phyloP scores from a whole-genome alignment of 441 rosid species.

The Capsella rubella region DNA sequence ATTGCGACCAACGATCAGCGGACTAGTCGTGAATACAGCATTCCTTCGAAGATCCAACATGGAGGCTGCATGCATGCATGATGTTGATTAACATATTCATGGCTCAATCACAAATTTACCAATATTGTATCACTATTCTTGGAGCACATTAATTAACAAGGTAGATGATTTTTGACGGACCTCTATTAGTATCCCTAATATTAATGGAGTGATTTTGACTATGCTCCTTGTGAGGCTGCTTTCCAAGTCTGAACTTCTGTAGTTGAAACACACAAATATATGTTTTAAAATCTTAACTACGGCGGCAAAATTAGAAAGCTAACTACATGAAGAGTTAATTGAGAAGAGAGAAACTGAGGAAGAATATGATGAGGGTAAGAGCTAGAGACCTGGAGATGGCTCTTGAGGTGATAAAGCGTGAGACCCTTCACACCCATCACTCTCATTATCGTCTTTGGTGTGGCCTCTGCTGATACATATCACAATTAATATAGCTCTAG shows the following conservation, averaged over 20 bases:
- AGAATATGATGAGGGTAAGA: slow-evolving; percentile 7
- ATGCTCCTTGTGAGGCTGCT: slow-evolving; percentile 97
- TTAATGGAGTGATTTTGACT: slow-evolving; percentile 72
- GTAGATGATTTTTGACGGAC: slow-evolving; percentile 13
- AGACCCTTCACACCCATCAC: slow-evolving; percentile 99
- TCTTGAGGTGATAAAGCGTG: slow-evolving; percentile 99
- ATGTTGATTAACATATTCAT: slow-evolving; percentile 23
- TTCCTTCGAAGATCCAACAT: slow-evolving; percentile 81
- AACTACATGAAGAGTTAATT: no score
- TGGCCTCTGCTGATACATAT: slow-evolving; percentile 73
- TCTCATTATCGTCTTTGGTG: slow-evolving; percentile 98
- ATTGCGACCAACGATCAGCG: slow-evolving; percentile 74
- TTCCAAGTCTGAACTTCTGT: slow-evolving; percentile 97
- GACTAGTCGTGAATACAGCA: slow-evolving; percentile 60
- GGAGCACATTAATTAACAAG: neutral
- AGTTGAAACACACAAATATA: slow-evolving; percentile 2
- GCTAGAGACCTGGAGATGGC: slow-evolving; percentile 90
- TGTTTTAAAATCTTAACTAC: slow-evolving; percentile 25
- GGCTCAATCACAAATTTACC: slow-evolving; percentile 33
- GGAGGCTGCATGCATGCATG: slow-evolving; percentile 57
- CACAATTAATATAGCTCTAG: neutral
- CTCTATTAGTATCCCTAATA: slow-evolving; percentile 62
- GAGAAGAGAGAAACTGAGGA: neutral
- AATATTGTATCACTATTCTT: neutral
- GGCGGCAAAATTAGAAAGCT: no score